Evolutionary conservation across 371 early-diverging fungal genomes (phyloP).

Genomic region (Umbelopsis sp.): DNA sequence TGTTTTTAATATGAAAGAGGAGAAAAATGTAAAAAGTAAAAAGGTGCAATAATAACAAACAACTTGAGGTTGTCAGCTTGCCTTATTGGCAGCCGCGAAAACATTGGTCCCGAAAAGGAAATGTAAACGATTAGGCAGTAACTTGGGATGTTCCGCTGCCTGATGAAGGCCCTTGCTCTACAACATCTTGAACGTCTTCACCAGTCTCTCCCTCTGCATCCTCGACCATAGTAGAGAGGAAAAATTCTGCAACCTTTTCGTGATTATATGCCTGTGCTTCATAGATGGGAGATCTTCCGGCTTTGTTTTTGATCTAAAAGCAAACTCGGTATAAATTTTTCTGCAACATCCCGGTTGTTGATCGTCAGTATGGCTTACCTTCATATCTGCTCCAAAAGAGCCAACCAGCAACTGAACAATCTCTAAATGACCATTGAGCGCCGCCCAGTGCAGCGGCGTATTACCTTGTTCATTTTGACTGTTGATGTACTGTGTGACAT

Average conservation of each 20-base stretch:
- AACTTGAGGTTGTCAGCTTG: slow-evolving; percentile 12
- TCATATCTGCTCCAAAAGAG: slow-evolving; percentile 62
- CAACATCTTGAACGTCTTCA: slow-evolving; percentile 51
- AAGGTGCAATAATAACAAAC: slow-evolving; percentile 12
- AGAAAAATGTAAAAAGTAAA: slow-evolving; percentile 1
- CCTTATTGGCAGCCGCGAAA: slow-evolving; percentile 9
- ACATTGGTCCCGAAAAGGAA: slow-evolving; percentile 15
- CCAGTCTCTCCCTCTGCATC: slow-evolving; percentile 54
- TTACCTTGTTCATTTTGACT: slow-evolving; percentile 73
- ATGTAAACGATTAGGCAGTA: not conserved
- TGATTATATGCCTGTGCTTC: slow-evolving; percentile 71
- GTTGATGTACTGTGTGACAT: slow-evolving; percentile 46
- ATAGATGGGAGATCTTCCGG: slow-evolving; percentile 61
- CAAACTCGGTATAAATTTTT: not conserved
- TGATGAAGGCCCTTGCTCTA: slow-evolving; percentile 28
- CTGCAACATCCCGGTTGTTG: not conserved
- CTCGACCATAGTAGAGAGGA: slow-evolving; percentile 61
- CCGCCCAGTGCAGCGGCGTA: slow-evolving; percentile 89
- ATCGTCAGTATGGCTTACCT: slow-evolving; percentile 42
- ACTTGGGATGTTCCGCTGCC: slow-evolving; percentile 13
- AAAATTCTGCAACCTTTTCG: slow-evolving; percentile 68
- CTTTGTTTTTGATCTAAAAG: slow-evolving; percentile 63
- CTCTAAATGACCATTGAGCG: slow-evolving; percentile 78
- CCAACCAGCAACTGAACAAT: slow-evolving; percentile 65
- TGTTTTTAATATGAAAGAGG: slow-evolving; percentile 14